phyloP scores from a whole-genome alignment of 805 yeast genomes.

The Kazachstania bromeliacearum region DNA sequence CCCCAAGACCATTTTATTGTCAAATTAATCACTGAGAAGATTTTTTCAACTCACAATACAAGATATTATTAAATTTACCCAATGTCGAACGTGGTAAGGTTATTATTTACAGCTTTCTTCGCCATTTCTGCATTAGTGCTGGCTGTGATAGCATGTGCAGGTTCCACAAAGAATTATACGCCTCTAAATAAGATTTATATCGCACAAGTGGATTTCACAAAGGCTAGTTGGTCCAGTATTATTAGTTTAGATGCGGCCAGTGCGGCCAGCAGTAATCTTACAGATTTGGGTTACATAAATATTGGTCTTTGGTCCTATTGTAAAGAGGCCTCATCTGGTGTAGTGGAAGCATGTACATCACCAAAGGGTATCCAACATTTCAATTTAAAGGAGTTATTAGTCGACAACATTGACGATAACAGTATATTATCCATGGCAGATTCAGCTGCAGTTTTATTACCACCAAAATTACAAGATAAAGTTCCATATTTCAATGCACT shows the following conservation, averaged over 20 bases:
- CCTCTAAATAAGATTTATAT: conserved; percentile 40
- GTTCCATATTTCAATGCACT: conserved; percentile 36
- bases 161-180: conserved; percentile 36
- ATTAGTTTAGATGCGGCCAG: background rate
- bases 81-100: conserved; percentile 16
- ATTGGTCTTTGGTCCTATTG: conserved; percentile 63
- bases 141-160: conserved; percentile 42
- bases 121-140: conserved; percentile 38
- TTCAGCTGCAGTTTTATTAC: conserved; percentile 36
- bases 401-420: conserved; percentile 25
- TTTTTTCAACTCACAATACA: too few relatives aligned
- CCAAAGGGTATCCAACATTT: conserved; percentile 25
- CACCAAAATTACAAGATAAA: conserved; percentile 43
- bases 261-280: conserved; percentile 13
- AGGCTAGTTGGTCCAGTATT: conserved; percentile 9
- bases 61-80: background rate
- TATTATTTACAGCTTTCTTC: conserved; percentile 22
- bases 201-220: conserved; percentile 38
- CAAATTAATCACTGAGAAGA: too few relatives aligned
- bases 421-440: conserved; percentile 12
- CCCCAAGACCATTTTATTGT: too few relatives aligned
- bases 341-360: conserved; percentile 20
- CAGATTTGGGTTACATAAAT: conserved; percentile 37
- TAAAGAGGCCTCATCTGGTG: conserved; percentile 29
- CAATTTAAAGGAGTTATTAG: conserved; percentile 16